Conservation (phyloP, 2,329 filamentous ascomycete genomes). For the Pleomassaria siparia region DNA sequence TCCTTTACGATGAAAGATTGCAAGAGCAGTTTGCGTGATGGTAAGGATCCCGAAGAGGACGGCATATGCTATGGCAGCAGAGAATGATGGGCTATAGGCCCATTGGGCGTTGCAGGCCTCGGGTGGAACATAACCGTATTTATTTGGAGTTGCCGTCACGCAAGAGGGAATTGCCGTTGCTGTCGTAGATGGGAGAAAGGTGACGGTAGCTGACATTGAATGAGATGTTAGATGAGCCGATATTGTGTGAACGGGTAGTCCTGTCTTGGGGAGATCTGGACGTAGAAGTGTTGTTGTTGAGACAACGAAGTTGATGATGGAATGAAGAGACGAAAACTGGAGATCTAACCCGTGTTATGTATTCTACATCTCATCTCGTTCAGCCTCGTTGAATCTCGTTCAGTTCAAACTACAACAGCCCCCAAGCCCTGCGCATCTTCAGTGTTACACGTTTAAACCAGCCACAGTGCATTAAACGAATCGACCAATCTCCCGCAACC, state of each 20-base stretch:
- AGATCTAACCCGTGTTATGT: background rate
- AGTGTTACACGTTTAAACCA: slow-evolving; percentile 2
- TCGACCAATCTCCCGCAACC: slow-evolving; percentile 11
- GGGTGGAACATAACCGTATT: slow-evolving; percentile 26
- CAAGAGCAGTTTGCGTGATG: slow-evolving; percentile 21
- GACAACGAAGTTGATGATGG: background rate
- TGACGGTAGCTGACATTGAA: slow-evolving; percentile 18
- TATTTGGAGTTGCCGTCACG: slow-evolving; percentile 23
- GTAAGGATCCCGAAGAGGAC: slow-evolving; percentile 27
- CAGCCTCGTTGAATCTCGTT: background rate
- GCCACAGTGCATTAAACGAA: slow-evolving; percentile 10
- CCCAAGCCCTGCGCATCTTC: slow-evolving; percentile 1
- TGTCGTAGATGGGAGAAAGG: slow-evolving; percentile 11
- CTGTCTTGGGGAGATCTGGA: background rate
- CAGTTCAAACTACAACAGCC: background rate
- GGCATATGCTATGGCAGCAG: slow-evolving; percentile 23
- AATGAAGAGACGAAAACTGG: background rate
- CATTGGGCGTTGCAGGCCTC: slow-evolving; percentile 32
- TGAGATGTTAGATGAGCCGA: too few relatives aligned
- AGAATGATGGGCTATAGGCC: slow-evolving; percentile 25
- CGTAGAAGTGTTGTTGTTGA: background rate
- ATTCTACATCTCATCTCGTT: background rate
- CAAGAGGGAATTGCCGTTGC: slow-evolving; percentile 18
- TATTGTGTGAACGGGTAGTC: background rate
- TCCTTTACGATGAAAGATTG: slow-evolving; percentile 28